These are phyloP conservation scores for Toxicodendron radicans DNA, from an alignment of 345 rosid genomes.

Conservation along the genomic window DNA sequence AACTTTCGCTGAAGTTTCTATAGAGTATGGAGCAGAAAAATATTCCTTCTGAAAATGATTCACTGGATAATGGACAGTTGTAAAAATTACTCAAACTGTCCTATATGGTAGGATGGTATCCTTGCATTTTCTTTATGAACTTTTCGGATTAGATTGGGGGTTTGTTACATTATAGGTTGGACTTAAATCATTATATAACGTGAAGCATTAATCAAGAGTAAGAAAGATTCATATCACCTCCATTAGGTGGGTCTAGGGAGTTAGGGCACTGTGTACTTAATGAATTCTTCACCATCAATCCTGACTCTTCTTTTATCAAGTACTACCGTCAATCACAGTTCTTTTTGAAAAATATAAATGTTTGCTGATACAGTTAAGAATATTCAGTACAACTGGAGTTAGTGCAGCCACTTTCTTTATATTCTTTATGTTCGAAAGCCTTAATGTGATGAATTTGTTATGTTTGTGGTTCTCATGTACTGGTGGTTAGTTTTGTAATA, in stretches of 20 bases:
- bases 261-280: not conserved
- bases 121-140: too few species aligned
- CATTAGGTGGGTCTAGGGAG: not conserved
- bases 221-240: not conserved
- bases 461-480: too few species aligned
- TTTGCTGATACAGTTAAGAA: not conserved
- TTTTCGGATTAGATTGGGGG: not conserved
- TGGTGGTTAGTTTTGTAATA: too few species aligned
- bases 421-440: not conserved
- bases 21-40: too few species aligned
- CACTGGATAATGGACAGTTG: too few species aligned
- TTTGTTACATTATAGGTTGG: not conserved
- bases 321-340: not conserved
- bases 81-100: too few species aligned
- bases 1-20: too few species aligned
- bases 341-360: not conserved
- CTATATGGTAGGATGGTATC: too few species aligned
- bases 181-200: not conserved
- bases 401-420: not conserved
- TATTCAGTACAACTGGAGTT: not conserved
- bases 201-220: not conserved
- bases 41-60: too few species aligned
- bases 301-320: not conserved
- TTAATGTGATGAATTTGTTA: not conserved
- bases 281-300: not conserved